These are phyloP conservation scores for Penicillium crystallinum DNA, from an alignment of 495 filamentous ascomycete species.

Conservation along the genomic window DNA sequence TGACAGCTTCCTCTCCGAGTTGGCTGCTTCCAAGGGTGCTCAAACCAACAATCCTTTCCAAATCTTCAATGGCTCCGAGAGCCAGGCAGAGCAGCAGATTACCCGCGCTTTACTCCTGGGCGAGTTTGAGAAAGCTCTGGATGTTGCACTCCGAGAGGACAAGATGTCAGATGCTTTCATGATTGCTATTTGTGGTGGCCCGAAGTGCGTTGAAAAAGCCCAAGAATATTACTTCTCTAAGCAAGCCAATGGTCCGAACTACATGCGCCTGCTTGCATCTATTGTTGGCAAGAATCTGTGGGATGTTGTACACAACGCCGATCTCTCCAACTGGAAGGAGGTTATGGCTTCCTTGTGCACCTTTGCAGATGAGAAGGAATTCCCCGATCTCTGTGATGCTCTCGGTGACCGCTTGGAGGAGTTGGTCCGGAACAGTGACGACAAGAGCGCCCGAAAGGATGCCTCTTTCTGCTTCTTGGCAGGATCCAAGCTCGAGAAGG, in stretches of 20 bases:
- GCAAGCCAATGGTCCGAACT: slow-evolving; percentile 78
- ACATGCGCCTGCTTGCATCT: slow-evolving; percentile 83
- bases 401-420: slow-evolving; percentile 89
- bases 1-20: slow-evolving; percentile 73
- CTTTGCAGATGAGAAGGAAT: slow-evolving; percentile 84
- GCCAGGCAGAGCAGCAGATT: slow-evolving; percentile 76
- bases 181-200: slow-evolving; percentile 94
- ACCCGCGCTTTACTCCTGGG: slow-evolving; percentile 84
- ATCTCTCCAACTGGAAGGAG: slow-evolving; percentile 91
- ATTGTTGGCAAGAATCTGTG: slow-evolving; percentile 95
- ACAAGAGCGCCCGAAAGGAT: slow-evolving; percentile 65
- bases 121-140: slow-evolving; percentile 83
- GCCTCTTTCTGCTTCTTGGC: slow-evolving; percentile 94
- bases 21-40: slow-evolving; percentile 70
- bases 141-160: slow-evolving; percentile 80
- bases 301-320: slow-evolving; percentile 96
- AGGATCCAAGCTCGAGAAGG: slow-evolving; percentile 95
- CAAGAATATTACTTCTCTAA: slow-evolving; percentile 87
- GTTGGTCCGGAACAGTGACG: slow-evolving; percentile 42
- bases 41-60: slow-evolving; percentile 85
- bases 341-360: slow-evolving; percentile 94
- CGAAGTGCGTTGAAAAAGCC: slow-evolving; percentile 88
- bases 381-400: slow-evolving; percentile 92
- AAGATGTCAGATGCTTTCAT: slow-evolving; percentile 95
- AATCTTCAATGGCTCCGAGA: slow-evolving; percentile 74